Evolutionary conservation across 371 early-diverging fungal species (phyloP).

Genomic region (Mucor irregularis): DNA sequence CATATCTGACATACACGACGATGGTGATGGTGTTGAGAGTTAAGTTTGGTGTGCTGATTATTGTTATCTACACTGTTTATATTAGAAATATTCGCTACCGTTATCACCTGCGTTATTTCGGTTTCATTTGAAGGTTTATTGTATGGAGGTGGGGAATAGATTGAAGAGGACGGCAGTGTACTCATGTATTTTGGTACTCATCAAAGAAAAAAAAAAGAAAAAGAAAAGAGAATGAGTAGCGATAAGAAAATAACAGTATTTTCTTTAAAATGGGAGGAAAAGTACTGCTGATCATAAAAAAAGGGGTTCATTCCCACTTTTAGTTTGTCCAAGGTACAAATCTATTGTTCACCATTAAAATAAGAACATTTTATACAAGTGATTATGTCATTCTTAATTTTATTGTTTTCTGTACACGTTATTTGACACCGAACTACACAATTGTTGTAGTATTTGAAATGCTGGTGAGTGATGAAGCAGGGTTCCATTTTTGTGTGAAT

Average conservation of each 20-base stretch:
- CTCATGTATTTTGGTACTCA: neutral
- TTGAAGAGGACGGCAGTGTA: neutral
- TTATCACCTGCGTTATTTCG: neutral
- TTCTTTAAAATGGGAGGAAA: neutral
- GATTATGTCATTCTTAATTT: too few relatives aligned
- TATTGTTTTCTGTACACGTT: too few relatives aligned
- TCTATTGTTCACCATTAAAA: too few relatives aligned
- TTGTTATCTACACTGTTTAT: neutral
- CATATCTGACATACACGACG: slow-evolving; percentile 6
- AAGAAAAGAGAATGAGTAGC: neutral
- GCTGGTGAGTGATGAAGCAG: neutral
- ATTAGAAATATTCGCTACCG: too few relatives aligned
- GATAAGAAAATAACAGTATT: too few relatives aligned
- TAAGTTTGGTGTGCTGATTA: neutral
- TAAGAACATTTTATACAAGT: too few relatives aligned
- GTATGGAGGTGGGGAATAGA: slow-evolving; percentile 3
- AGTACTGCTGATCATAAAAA: slow-evolving; percentile 6
- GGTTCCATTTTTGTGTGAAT: neutral
- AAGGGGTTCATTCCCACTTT: neutral
- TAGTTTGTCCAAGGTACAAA: too few relatives aligned
- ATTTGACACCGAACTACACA: too few relatives aligned
- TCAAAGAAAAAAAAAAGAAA: neutral
- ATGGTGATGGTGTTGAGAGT: neutral
- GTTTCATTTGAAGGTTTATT: neutral
- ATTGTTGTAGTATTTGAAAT: too few relatives aligned